These are phyloP conservation scores for Aureoboletus auriporus DNA, from an alignment of 768 basidiomycete genomes.

Conservation along the genomic window DNA sequence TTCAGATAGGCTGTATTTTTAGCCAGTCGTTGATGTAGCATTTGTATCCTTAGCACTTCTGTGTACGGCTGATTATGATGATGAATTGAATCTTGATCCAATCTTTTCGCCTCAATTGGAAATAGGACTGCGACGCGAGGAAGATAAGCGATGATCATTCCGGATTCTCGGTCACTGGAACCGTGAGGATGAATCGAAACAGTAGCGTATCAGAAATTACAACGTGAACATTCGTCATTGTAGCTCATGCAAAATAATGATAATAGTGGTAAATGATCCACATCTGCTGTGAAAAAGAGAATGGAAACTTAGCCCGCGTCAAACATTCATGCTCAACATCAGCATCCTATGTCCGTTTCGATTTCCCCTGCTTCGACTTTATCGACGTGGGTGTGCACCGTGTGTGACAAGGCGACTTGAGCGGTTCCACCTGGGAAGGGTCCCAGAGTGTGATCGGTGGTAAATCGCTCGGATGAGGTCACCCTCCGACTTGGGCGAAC, in stretches of 20 bases:
- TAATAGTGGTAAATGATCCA: too few species aligned
- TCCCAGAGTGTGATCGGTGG: background rate
- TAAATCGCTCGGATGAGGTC: background rate
- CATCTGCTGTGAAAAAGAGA: background rate
- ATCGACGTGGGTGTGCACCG: background rate
- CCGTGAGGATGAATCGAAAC: too few species aligned
- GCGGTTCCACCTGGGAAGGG: background rate
- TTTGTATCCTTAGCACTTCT: too few species aligned
- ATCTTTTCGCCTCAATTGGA: too few species aligned
- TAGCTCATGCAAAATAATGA: too few species aligned
- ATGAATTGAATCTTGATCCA: too few species aligned
- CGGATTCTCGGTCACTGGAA: too few species aligned
- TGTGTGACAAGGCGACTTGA: background rate
- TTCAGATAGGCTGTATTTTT: conserved; percentile 7
- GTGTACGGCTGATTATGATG: too few species aligned
- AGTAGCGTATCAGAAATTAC: too few species aligned
- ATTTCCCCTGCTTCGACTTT: background rate
- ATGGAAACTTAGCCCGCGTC: background rate
- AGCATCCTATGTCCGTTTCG: background rate
- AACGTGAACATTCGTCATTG: too few species aligned
- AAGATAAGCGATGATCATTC: too few species aligned
- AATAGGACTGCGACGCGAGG: too few species aligned
- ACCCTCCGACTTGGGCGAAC: background rate
- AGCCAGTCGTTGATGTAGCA: background rate
- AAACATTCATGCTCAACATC: background rate